phyloP scores from a whole-genome alignment of 2,329 filamentous ascomycete species.

The Setomelanomma holmii region DNA sequence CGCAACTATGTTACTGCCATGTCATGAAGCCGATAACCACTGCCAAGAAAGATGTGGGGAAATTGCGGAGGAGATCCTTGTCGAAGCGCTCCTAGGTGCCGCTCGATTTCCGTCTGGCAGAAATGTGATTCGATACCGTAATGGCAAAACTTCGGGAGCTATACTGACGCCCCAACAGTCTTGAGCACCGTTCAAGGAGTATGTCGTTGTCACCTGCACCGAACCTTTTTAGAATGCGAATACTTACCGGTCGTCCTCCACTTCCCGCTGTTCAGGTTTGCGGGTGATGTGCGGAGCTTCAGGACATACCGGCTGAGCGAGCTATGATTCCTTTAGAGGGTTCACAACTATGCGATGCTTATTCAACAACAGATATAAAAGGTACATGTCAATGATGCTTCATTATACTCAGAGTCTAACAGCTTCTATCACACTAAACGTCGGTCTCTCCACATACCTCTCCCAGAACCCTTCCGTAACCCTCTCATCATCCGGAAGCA shows the following conservation, averaged over 20 bases:
- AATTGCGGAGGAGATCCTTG: slow-evolving; percentile 15
- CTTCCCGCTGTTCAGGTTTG: neutral
- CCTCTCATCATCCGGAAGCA: slow-evolving; percentile 38
- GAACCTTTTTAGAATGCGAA: neutral
- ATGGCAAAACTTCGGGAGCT: neutral
- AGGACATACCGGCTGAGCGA: neutral
- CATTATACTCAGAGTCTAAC: slow-evolving; percentile 1
- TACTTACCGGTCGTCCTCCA: neutral
- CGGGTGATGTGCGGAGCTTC: neutral
- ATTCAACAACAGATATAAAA: no score
- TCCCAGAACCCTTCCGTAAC: slow-evolving; percentile 28
- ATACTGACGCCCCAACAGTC: no score
- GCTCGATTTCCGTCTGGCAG: slow-evolving; percentile 10
- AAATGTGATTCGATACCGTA: slow-evolving; percentile 15
- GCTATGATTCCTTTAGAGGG: no score
- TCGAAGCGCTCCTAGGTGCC: slow-evolving; percentile 7
- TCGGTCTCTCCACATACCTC: slow-evolving; percentile 27
- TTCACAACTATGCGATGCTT: no score
- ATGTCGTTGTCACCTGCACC: neutral
- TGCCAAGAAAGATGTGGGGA: slow-evolving; percentile 15
- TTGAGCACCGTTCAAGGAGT: neutral
- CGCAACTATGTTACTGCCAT: slow-evolving; percentile 3
- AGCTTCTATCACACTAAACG: slow-evolving; percentile 33
- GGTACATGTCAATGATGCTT: neutral
- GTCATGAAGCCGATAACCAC: neutral